Percentiles rank a stretch among this genome's conserved stretches.
Evolutionary conservation across 805 yeast genomes (phyloP).

Genomic region (Pichia cephalocereana): DNA sequence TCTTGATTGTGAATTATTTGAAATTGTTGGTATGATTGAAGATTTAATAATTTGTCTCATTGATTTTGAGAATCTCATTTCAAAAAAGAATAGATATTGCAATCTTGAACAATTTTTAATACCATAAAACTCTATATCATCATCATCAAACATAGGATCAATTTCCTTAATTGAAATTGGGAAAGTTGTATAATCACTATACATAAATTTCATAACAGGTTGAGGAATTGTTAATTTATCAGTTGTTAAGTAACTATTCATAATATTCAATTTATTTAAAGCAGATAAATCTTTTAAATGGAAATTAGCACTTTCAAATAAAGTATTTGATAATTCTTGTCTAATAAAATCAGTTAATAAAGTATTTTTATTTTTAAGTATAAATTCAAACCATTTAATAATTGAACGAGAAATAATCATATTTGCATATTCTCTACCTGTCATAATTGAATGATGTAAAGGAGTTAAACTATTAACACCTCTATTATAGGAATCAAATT

Average conservation of each 20-base stretch:
- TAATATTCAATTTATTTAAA: not conserved
- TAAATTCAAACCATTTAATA: constrained; percentile 42
- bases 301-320: constrained; percentile 28
- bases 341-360: constrained; percentile 32
- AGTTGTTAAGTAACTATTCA: constrained; percentile 8
- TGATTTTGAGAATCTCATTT: constrained; percentile 47
- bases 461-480: constrained; percentile 26
- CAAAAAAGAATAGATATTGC: constrained; percentile 50
- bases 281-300: not conserved
- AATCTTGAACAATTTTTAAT: constrained; percentile 33
- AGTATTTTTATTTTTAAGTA: constrained; percentile 30
- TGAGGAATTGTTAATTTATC: not conserved
- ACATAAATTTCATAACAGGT: not conserved
- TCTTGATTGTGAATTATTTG: constrained; percentile 42
- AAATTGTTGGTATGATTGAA: constrained; percentile 44
- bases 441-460: constrained; percentile 45
- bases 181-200: not conserved
- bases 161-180: not conserved
- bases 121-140: constrained; percentile 1
- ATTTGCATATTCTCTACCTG: constrained; percentile 41
- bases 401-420: constrained; percentile 37
- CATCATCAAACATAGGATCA: not conserved
- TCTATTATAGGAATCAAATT: not conserved
- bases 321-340: constrained; percentile 32
- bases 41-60: constrained; percentile 40